Conservation (phyloP, 345 rosid genomes). For the Ceriops decandra region DNA sequence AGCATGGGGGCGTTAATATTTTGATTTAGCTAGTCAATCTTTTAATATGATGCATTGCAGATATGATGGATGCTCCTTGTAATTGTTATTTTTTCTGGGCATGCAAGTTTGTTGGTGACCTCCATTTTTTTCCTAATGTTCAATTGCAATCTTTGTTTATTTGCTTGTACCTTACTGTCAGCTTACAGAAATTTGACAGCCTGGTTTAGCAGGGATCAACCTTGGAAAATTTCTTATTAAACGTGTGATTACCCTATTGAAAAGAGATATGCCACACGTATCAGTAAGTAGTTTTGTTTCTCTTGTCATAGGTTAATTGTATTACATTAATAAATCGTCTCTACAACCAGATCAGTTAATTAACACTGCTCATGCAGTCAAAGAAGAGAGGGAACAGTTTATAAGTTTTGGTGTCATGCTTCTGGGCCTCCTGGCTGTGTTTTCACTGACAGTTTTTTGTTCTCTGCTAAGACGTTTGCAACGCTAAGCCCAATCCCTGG, state of each 20-base stretch:
- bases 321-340: too few species aligned
- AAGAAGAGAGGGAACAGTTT: too few species aligned
- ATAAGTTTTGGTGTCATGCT: neutral
- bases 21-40: neutral
- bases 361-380: too few species aligned
- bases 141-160: neutral
- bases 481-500: conserved; percentile 96
- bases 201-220: conserved; percentile 96
- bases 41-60: neutral
- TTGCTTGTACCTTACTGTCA: conserved; percentile 10
- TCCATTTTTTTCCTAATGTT: neutral
- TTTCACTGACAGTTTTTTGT: conserved; percentile 13
- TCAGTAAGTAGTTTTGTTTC: conserved; percentile 52
- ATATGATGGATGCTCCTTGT: neutral
- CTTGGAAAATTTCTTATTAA: conserved; percentile 91
- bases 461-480: conserved; percentile 61
- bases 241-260: conserved; percentile 79
- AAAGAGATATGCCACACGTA: conserved; percentile 82
- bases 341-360: too few species aligned
- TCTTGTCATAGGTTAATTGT: neutral
- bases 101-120: neutral
- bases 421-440: neutral
- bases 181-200: conserved; percentile 52
- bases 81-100: conserved; percentile 1
- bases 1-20: neutral